These are phyloP conservation scores for Tolypocladium sp. DNA, from an alignment of 2,329 filamentous ascomycete species.

Conservation along the genomic window DNA sequence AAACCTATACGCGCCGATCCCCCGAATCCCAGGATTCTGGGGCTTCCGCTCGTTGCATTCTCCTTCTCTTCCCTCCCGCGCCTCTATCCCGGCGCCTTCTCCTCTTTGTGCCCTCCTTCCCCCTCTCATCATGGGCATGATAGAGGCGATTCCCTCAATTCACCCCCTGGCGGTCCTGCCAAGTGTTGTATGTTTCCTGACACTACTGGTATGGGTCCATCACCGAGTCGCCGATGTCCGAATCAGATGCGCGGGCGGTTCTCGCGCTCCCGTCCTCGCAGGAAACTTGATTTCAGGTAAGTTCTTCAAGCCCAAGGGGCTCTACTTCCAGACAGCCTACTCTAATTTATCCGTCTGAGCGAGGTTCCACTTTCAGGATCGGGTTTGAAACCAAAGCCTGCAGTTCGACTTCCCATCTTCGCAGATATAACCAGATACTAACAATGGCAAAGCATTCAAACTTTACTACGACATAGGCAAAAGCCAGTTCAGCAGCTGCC, in stretches of 20 bases:
- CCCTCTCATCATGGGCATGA: not conserved
- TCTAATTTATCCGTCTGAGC: too few relatives aligned
- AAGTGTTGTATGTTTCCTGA: constrained; percentile 1
- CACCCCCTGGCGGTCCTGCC: not conserved
- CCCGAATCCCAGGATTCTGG: too few relatives aligned
- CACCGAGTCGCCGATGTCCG: constrained; percentile 13
- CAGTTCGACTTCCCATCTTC: not conserved
- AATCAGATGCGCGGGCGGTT: constrained; percentile 21
- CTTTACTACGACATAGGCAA: constrained; percentile 10
- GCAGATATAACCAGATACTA: not conserved
- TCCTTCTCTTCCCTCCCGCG: too few relatives aligned
- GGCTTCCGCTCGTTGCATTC: too few relatives aligned
- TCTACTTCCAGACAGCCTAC: too few relatives aligned
- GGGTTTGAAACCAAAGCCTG: too few relatives aligned
- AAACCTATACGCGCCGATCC: too few relatives aligned
- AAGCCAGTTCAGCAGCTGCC: constrained; percentile 8
- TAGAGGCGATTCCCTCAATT: not conserved
- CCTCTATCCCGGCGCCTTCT: not conserved
- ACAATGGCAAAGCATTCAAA: constrained; percentile 4
- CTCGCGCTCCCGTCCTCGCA: constrained; percentile 20
- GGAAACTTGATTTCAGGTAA: constrained; percentile 24
- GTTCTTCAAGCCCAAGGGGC: too few relatives aligned
- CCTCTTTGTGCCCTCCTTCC: not conserved
- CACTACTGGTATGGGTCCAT: constrained; percentile 11
- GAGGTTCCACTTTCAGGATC: too few relatives aligned